Percentiles rank a stretch among this genome's conserved stretches.
phyloP scores from a whole-genome alignment of 2,329 filamentous ascomycete species.

The Ceratocystis huliohia region DNA sequence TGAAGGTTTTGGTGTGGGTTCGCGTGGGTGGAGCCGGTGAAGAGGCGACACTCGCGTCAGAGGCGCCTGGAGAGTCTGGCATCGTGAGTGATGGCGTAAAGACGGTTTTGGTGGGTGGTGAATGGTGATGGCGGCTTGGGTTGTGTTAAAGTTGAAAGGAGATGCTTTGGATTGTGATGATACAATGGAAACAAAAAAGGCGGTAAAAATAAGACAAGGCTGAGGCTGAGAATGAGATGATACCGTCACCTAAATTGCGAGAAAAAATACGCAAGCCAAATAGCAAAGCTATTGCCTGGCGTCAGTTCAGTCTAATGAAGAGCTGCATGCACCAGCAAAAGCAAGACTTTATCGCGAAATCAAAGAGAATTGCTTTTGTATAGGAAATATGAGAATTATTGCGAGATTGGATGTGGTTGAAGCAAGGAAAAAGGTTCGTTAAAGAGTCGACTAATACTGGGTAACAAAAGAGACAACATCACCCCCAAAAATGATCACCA shows the following conservation, averaged over 20 bases:
- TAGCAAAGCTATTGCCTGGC: background rate
- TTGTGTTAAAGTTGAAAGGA: background rate
- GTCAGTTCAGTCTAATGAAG: background rate
- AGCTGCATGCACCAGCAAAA: slow-evolving; percentile 3
- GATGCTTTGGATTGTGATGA: background rate
- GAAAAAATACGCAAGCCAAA: background rate
- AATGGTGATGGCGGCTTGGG: background rate
- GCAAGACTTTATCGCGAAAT: background rate
- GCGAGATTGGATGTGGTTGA: background rate
- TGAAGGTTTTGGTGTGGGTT: slow-evolving; percentile 32
- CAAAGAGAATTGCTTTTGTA: background rate
- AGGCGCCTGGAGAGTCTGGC: slow-evolving; percentile 29
- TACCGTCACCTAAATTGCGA: background rate
- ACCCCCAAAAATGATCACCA: slow-evolving; percentile 6
- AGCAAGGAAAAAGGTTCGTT: background rate
- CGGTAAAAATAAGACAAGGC: background rate
- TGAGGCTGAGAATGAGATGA: background rate
- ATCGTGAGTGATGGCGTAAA: slow-evolving; percentile 2
- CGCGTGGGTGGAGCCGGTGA: slow-evolving; percentile 34
- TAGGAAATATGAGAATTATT: background rate
- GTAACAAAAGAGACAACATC: background rate
- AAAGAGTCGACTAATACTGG: background rate
- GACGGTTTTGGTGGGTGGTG: background rate
- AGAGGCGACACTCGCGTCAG: slow-evolving; percentile 36
- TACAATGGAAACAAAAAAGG: background rate